Conservation (phyloP, 2,329 filamentous ascomycete genomes). For the Sphaerulina musiva region DNA sequence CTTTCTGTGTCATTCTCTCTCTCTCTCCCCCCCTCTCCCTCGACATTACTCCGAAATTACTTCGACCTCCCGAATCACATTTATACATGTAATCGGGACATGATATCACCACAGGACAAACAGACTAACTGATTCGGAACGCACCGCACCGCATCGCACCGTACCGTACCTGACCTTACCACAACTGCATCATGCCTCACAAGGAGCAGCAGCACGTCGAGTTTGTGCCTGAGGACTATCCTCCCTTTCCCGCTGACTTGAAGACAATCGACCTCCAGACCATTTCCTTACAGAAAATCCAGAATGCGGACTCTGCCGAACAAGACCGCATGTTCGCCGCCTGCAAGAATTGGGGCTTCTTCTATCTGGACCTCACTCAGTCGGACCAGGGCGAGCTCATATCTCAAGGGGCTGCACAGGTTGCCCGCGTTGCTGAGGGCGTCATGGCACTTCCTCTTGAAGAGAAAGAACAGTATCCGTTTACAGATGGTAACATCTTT, state of each 20-base stretch:
- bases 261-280: constrained; percentile 28
- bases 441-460: constrained; percentile 46
- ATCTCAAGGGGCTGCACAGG: constrained; percentile 23
- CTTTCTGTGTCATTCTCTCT: no score
- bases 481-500: constrained; percentile 39
- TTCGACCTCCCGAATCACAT: no score
- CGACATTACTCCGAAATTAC: no score
- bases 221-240: constrained; percentile 33
- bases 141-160: neutral
- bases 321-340: constrained; percentile 37
- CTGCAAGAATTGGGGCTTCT: constrained; percentile 48
- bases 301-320: constrained; percentile 33
- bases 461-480: constrained; percentile 45
- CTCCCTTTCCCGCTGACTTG: constrained; percentile 36
- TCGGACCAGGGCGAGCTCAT: constrained; percentile 28
- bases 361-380: constrained; percentile 48
- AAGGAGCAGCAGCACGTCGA: constrained; percentile 27
- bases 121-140: no score
- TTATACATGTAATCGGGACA: no score
- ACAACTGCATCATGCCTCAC: constrained; percentile 26
- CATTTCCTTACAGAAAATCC: constrained; percentile 38
- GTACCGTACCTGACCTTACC: no score
- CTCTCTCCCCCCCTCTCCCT: no score
- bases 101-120: no score
- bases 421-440: constrained; percentile 36